Evolutionary conservation across 148 eudicot species (phyloP).

Genomic region (Diospyros kaki): DNA sequence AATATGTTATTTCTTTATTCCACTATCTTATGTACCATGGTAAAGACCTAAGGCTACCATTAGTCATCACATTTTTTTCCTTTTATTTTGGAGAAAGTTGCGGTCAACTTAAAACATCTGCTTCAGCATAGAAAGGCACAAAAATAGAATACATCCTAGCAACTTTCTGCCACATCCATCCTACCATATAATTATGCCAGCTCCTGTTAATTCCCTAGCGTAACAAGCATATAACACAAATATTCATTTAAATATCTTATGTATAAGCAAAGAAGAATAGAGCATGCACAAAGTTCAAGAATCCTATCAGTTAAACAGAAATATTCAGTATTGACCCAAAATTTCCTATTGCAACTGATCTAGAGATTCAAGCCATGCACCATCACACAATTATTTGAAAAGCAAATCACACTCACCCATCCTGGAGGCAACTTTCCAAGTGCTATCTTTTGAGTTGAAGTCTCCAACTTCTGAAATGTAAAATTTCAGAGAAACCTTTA

Average conservation of each 20-base stretch:
- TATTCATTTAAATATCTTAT: no score
- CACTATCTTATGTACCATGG: not conserved
- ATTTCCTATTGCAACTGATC: not conserved
- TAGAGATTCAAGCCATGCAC: not conserved
- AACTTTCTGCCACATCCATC: not conserved
- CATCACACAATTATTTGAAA: not conserved
- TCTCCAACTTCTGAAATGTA: slow-evolving; percentile 45
- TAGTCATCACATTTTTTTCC: no score
- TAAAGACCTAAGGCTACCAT: not conserved
- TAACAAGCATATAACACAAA: no score
- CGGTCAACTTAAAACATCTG: not conserved
- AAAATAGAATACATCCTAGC: not conserved
- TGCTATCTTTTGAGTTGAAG: slow-evolving; percentile 31
- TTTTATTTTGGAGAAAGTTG: no score
- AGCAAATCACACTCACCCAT: slow-evolving; percentile 63
- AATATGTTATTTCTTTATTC: no score
- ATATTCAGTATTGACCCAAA: not conserved
- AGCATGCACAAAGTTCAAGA: not conserved
- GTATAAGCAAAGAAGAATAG: no score
- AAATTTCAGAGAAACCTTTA: slow-evolving; percentile 14
- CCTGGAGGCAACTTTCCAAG: slow-evolving; percentile 53
- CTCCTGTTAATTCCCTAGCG: not conserved
- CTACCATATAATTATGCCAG: not conserved
- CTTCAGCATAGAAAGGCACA: not conserved
- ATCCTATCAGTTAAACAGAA: not conserved